Conservation (phyloP, 2,329 filamentous ascomycete species). For the Parascedosporium putredinis region DNA sequence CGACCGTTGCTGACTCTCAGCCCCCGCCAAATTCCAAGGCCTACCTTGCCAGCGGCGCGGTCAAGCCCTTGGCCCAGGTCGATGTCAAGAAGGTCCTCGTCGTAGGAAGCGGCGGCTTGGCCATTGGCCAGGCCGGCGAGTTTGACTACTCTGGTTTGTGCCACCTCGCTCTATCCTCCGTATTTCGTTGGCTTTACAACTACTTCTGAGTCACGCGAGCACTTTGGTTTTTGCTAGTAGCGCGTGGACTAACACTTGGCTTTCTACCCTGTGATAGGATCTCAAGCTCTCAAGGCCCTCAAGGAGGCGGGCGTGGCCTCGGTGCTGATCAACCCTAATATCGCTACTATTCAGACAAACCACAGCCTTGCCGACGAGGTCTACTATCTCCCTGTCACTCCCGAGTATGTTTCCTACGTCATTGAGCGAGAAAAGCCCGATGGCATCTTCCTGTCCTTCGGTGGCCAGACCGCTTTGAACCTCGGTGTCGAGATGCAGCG, state of each 20-base stretch:
- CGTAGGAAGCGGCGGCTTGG: conserved; percentile 88
- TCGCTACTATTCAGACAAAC: conserved; percentile 95
- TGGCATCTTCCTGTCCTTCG: conserved; percentile 94
- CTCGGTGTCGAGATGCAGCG: conserved; percentile 95
- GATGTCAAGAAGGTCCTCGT: conserved; percentile 96
- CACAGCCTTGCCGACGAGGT: conserved; percentile 94
- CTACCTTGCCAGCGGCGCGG: conserved; percentile 78
- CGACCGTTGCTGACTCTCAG: conserved; percentile 41
- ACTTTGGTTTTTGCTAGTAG: conserved; percentile 14
- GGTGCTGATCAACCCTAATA: conserved; percentile 94
- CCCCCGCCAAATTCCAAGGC: conserved; percentile 72
- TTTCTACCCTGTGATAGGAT: conserved; percentile 44
- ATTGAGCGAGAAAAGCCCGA: conserved; percentile 94
- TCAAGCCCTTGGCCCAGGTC: conserved; percentile 68
- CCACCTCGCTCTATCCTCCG: not conserved
- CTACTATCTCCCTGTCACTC: conserved; percentile 95
- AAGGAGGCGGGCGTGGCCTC: conserved; percentile 90
- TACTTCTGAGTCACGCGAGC: conserved; percentile 7
- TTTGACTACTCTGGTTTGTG: conserved; percentile 93
- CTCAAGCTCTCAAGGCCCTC: conserved; percentile 90
- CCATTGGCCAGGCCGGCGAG: conserved; percentile 95
- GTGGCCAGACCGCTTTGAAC: conserved; percentile 94
- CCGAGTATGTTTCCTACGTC: conserved; percentile 95
- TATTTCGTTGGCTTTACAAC: not conserved
- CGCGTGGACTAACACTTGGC: conserved; percentile 9